Percentiles rank a stretch among this genome's conserved stretches.
Conservation (phyloP, 441 rosid genomes). For the Oxalis stricta region DNA sequence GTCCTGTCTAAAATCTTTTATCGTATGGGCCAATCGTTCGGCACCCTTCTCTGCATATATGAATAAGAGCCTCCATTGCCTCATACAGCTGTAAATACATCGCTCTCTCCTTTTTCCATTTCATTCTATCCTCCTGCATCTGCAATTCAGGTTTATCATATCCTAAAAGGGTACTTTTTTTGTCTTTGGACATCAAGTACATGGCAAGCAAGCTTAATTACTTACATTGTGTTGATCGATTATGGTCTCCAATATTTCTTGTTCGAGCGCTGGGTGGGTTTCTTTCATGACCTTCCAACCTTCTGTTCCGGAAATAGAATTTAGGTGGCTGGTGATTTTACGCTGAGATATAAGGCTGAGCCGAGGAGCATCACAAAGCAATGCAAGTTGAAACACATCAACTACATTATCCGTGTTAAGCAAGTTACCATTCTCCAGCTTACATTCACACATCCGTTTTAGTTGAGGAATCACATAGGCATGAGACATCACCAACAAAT, state of each 20-base stretch:
- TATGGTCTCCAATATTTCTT: slow-evolving; percentile 40
- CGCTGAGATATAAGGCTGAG: slow-evolving; percentile 52
- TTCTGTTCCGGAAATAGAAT: slow-evolving; percentile 37
- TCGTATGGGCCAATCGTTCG: slow-evolving; percentile 91
- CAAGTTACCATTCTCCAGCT: slow-evolving; percentile 37
- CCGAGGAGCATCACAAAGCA: slow-evolving; percentile 76
- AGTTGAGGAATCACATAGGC: slow-evolving; percentile 51
- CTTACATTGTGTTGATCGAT: slow-evolving; percentile 41
- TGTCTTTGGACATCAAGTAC: not conserved
- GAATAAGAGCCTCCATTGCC: slow-evolving; percentile 93
- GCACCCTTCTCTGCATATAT: slow-evolving; percentile 86
- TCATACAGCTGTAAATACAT: slow-evolving; percentile 60
- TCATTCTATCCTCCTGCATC: slow-evolving; percentile 38
- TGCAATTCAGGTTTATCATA: slow-evolving; percentile 10
- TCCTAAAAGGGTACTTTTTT: not conserved
- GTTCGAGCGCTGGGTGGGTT: slow-evolving; percentile 68
- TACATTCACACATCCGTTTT: slow-evolving; percentile 42
- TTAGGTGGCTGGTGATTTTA: slow-evolving; percentile 39
- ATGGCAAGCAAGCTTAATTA: no score
- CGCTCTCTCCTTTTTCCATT: slow-evolving; percentile 36
- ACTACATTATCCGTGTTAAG: slow-evolving; percentile 55
- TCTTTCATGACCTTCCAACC: slow-evolving; percentile 70
- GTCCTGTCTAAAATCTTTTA: slow-evolving; percentile 31
- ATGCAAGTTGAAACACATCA: slow-evolving; percentile 69
- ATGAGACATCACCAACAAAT: slow-evolving; percentile 65